A percentile compares a stretch with the other conserved stretches of the same genome.
phyloP scores from a whole-genome alignment of 192 early-diverging fungal genomes.

The Mortierella claussenii region DNA sequence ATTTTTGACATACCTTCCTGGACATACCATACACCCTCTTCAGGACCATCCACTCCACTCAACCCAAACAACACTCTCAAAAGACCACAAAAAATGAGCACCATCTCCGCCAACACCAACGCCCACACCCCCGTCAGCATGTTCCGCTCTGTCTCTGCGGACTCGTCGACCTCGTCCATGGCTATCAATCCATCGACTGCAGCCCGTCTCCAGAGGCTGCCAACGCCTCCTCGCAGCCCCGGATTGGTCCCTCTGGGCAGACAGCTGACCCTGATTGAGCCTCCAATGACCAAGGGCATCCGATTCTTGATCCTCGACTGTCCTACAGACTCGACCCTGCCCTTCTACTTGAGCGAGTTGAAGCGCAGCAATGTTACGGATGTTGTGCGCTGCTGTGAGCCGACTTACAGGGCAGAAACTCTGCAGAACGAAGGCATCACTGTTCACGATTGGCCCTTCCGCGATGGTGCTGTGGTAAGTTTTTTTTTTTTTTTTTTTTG shows the following conservation, averaged over 20 bases:
- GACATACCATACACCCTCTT: not conserved
- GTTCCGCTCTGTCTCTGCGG: conserved; percentile 46
- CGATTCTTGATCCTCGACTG: conserved; percentile 95
- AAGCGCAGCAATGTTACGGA: conserved; percentile 77
- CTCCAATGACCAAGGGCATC: conserved; percentile 62
- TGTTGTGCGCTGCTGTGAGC: conserved; percentile 87
- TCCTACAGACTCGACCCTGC: conserved; percentile 57
- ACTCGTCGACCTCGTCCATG: conserved; percentile 18
- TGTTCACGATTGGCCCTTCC: conserved; percentile 88
- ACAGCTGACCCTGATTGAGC: conserved; percentile 72
- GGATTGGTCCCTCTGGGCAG: conserved; percentile 63
- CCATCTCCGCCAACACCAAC: conserved; percentile 30
- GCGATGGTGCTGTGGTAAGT: conserved; percentile 85
- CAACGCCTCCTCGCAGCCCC: conserved; percentile 50
- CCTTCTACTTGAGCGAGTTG: conserved; percentile 64
- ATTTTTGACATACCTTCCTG: not conserved
- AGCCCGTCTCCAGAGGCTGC: conserved; percentile 47
- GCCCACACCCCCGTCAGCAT: conserved; percentile 43
- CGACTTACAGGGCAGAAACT: conserved; percentile 75
- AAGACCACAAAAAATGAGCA: conserved; percentile 30
- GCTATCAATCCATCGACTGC: conserved; percentile 45
- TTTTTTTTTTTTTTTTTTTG: not conserved
- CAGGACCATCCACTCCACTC: not conserved
- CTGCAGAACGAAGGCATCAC: conserved; percentile 69
- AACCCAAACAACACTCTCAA: not conserved